Percentiles rank a stretch among this genome's conserved stretches.
Evolutionary conservation across 768 basidiomycete genomes (phyloP).

Genomic region (Sarcomyxa edulis): DNA sequence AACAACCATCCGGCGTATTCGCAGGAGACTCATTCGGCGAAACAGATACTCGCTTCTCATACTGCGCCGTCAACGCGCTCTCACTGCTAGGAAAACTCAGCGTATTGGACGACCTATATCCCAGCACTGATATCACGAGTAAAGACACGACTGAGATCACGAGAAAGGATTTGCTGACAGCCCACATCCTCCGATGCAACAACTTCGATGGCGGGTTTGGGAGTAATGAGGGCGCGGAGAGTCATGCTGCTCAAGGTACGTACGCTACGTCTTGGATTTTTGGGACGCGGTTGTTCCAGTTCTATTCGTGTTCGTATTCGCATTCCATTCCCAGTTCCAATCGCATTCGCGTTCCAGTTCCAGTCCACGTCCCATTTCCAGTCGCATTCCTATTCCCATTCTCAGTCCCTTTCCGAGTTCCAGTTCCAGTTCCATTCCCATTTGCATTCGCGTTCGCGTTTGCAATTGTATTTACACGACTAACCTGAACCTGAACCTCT

Average conservation of each 20-base stretch:
- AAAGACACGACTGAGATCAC: conserved; percentile 61
- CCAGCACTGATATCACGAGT: too few species aligned
- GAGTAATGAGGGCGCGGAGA: conserved; percentile 77
- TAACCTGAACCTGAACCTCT: too few species aligned
- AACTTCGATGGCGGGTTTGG: conserved; percentile 99
- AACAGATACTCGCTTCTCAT: conserved; percentile 85
- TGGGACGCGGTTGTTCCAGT: conserved; percentile 1
- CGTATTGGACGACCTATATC: conserved; percentile 64
- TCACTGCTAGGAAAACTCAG: conserved; percentile 79
- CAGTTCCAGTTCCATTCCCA: too few species aligned
- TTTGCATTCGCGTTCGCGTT: too few species aligned
- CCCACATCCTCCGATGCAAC: conserved; percentile 69
- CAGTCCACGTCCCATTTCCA: too few species aligned
- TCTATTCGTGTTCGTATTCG: too few species aligned
- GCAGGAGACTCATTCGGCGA: conserved; percentile 92
- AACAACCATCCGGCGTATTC: conserved; percentile 84
- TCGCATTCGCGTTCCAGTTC: too few species aligned
- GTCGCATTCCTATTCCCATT: too few species aligned
- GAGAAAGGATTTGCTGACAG: too few species aligned
- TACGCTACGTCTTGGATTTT: conserved; percentile 4
- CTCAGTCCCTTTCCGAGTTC: too few species aligned
- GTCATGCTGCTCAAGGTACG: conserved; percentile 86
- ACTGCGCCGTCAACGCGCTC: conserved; percentile 79
- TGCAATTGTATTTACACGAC: too few species aligned
- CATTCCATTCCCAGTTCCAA: too few species aligned